Percentiles rank a stretch among this genome's conserved stretches.
Conservation (phyloP, 371 early-diverging fungal species). For the Fennellomyces sp. region DNA sequence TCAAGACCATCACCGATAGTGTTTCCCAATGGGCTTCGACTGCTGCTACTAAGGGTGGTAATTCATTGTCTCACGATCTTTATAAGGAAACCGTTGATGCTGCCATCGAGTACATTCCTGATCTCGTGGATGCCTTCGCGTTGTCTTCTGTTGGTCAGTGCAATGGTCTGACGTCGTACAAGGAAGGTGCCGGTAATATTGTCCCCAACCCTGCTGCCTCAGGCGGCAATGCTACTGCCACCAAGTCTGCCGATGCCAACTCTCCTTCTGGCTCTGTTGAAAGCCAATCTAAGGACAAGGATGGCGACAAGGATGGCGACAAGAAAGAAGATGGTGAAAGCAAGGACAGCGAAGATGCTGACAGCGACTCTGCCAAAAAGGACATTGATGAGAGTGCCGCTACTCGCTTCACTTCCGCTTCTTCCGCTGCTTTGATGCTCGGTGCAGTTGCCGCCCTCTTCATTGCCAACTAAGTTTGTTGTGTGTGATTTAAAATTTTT, state of each 20-base stretch:
- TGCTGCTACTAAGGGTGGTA: slow-evolving; percentile 36
- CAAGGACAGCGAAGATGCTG: neutral
- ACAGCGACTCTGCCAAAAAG: neutral
- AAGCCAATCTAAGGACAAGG: neutral
- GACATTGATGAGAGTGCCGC: no score
- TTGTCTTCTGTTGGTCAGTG: slow-evolving; percentile 42
- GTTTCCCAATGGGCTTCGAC: slow-evolving; percentile 43
- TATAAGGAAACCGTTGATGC: slow-evolving; percentile 38
- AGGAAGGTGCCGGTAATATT: no score
- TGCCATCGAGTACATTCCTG: slow-evolving; percentile 39
- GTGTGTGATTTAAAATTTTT: no score
- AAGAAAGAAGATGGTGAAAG: neutral
- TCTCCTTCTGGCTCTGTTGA: neutral
- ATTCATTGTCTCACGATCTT: slow-evolving; percentile 49
- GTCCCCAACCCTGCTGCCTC: no score
- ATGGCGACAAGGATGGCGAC: neutral
- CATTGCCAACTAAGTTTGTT: neutral
- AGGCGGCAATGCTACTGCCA: neutral
- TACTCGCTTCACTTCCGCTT: neutral
- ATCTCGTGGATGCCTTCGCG: slow-evolving; percentile 34
- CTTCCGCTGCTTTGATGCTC: neutral
- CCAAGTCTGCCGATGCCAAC: neutral
- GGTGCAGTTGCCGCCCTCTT: neutral
- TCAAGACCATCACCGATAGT: slow-evolving; percentile 34
- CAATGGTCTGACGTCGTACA: slow-evolving; percentile 31